These are phyloP conservation scores for Populus tomentosa DNA, from an alignment of 441 rosid genomes.

Conservation along the genomic window DNA sequence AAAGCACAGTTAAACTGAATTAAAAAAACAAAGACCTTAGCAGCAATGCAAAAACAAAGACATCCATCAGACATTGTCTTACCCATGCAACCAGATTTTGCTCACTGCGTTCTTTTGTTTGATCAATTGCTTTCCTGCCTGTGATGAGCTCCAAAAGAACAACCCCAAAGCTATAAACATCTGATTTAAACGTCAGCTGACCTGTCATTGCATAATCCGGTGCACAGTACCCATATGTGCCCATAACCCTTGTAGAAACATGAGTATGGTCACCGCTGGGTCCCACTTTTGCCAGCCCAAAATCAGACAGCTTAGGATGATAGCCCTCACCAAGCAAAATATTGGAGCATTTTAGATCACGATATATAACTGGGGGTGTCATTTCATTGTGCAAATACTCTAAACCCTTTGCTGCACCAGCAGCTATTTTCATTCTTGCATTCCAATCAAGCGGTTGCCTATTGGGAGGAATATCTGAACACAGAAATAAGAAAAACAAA, in stretches of 20 bases:
- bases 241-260: constrained; percentile 96
- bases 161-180: constrained; percentile 89
- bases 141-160: constrained; percentile 88
- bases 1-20: neutral
- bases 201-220: constrained; percentile 28
- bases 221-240: constrained; percentile 94
- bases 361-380: constrained; percentile 78
- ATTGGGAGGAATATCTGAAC: constrained; percentile 63
- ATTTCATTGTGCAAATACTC: constrained; percentile 89
- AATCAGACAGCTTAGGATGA: constrained; percentile 86
- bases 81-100: constrained; percentile 96
- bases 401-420: constrained; percentile 91
- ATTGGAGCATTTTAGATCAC: constrained; percentile 87
- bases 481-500: constrained; percentile 7
- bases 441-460: constrained; percentile 55
- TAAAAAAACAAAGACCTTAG: neutral
- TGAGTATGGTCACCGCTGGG: constrained; percentile 93
- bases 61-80: constrained; percentile 14
- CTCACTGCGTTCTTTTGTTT: constrained; percentile 56
- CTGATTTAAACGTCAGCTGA: constrained; percentile 81
- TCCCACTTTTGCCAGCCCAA: constrained; percentile 86
- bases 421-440: constrained; percentile 48
- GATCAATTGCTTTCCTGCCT: constrained; percentile 90
- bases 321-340: constrained; percentile 82
- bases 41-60: neutral